Percentiles rank a stretch among this genome's conserved stretches.
phyloP scores from a whole-genome alignment of 148 eudicot species.

The Camellia japonica region DNA sequence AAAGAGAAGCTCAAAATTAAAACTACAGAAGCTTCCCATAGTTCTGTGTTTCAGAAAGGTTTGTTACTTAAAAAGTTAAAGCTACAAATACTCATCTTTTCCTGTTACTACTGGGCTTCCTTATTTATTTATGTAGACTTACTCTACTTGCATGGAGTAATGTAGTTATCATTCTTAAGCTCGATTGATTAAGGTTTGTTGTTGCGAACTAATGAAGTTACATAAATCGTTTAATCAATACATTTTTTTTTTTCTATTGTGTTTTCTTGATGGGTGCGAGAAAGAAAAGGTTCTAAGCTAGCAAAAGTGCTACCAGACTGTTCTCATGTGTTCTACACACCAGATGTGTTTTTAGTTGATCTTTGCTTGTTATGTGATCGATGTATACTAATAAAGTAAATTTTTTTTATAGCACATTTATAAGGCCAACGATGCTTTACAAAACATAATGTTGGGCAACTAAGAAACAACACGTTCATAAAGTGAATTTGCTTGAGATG shows the following conservation, averaged over 20 bases:
- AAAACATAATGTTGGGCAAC: no score
- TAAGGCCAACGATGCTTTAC: no score
- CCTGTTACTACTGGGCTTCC: neutral
- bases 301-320: neutral
- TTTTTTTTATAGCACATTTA: no score
- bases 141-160: neutral
- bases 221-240: neutral
- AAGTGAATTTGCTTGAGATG: no score
- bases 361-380: neutral
- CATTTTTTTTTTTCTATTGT: neutral
- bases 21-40: constrained; percentile 58
- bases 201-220: neutral
- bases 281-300: neutral
- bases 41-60: constrained; percentile 72
- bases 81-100: neutral
- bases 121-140: neutral
- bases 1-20: constrained; percentile 41
- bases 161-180: neutral
- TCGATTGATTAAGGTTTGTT: neutral
- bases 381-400: no score
- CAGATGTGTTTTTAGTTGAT: neutral
- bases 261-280: neutral
- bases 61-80: constrained; percentile 16
- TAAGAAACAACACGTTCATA: no score
- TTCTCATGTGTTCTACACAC: neutral